Evolutionary conservation across 495 filamentous ascomycete species (phyloP).

Genomic region (Aspergillus egyptiacus): DNA sequence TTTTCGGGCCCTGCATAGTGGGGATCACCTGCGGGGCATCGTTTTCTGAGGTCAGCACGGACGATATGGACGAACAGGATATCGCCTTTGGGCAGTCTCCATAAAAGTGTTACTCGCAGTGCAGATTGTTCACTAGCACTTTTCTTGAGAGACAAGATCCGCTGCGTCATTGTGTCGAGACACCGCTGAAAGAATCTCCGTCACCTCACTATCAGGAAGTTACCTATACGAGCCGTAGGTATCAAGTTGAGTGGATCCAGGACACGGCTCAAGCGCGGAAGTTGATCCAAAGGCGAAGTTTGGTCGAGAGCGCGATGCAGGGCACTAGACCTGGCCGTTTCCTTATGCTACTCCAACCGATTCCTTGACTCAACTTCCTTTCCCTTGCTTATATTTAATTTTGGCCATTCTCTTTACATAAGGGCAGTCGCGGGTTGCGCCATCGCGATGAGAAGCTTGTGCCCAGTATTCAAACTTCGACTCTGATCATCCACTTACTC

Average conservation of each 20-base stretch:
- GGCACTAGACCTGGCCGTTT: background rate
- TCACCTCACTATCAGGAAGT: conserved; percentile 3
- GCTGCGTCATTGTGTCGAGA: background rate
- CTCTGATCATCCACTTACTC: background rate
- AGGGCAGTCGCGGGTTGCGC: background rate
- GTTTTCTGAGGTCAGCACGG: conserved; percentile 15
- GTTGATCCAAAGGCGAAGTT: background rate
- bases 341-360: background rate
- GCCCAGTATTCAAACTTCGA: background rate
- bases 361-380: background rate
- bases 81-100: background rate
- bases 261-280: conserved; percentile 1
- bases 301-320: background rate
- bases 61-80: background rate
- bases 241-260: conserved; percentile 2
- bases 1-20: background rate
- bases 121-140: background rate
- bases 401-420: background rate
- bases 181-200: background rate
- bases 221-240: conserved; percentile 1
- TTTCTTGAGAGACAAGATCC: background rate
- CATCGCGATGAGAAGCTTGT: conserved; percentile 4
- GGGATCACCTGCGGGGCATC: conserved; percentile 9
- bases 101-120: background rate
- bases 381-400: background rate